Percentiles rank a stretch among this genome's conserved stretches.
Conservation (phyloP, 116 monocot species). For the Trichopus zeylanicus region DNA sequence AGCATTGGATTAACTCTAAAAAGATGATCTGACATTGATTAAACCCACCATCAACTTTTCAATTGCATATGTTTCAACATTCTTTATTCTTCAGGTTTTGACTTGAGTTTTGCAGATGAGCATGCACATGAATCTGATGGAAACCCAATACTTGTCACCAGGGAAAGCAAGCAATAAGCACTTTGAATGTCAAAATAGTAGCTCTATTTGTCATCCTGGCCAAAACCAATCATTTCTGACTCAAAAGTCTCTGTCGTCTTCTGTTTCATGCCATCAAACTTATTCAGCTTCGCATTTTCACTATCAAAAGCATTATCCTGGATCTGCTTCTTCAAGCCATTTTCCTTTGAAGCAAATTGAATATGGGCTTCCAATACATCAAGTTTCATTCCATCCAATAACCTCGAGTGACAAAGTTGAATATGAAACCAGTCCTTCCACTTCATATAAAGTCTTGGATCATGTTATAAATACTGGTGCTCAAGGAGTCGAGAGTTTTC, state of each 20-base stretch:
- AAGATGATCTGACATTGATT: not conserved
- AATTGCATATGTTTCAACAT: not conserved
- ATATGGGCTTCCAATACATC: constrained; percentile 9
- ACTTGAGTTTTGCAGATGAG: constrained; percentile 7
- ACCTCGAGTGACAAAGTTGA: constrained; percentile 11
- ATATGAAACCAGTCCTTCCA: constrained; percentile 10
- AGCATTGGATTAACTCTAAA: no score
- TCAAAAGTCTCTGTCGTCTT: constrained; percentile 13
- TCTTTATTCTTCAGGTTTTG: not conserved
- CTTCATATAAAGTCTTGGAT: constrained; percentile 7
- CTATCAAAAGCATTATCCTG: constrained; percentile 13
- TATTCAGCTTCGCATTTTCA: constrained; percentile 18
- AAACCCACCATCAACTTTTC: not conserved
- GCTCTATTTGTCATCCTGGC: not conserved
- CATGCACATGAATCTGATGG: constrained; percentile 4
- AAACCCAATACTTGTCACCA: constrained; percentile 1
- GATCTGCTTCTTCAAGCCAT: constrained; percentile 13
- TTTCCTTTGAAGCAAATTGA: constrained; percentile 11
- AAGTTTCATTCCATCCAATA: constrained; percentile 9
- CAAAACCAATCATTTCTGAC: constrained; percentile 6
- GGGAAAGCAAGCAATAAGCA: constrained; percentile 6
- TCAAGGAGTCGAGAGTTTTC: constrained; percentile 7
- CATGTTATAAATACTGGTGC: constrained; percentile 2
- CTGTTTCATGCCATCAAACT: constrained; percentile 11
- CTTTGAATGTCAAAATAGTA: constrained; percentile 2